Percentiles rank a stretch among this genome's conserved stretches.
phyloP scores from a whole-genome alignment of 768 basidiomycete species.

The Boletus sensibilis region DNA sequence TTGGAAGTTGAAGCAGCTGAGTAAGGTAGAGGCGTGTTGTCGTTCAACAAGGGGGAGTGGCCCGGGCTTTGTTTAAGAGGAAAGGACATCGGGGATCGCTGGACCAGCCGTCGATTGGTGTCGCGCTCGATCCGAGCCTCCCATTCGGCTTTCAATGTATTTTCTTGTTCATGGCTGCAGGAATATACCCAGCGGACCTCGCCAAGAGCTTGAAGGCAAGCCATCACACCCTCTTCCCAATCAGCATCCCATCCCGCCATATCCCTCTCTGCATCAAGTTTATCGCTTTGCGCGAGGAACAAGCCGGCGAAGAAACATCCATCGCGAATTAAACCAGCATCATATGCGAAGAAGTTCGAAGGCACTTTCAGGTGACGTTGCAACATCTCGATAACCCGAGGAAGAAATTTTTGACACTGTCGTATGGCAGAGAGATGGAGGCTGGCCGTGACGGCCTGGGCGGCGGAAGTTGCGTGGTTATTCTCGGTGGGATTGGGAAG shows the following conservation, averaged over 20 bases:
- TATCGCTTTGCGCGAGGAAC: constrained; percentile 61
- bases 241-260: constrained; percentile 27
- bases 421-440: constrained; percentile 50
- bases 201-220: constrained; percentile 72
- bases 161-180: constrained; percentile 69
- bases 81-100: constrained; percentile 23
- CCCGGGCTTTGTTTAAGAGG: constrained; percentile 29
- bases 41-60: constrained; percentile 26
- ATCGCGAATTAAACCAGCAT: constrained; percentile 82
- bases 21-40: constrained; percentile 19
- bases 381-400: constrained; percentile 50
- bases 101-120: constrained; percentile 28
- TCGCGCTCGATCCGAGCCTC: constrained; percentile 38
- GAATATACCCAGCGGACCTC: constrained; percentile 84
- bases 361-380: constrained; percentile 46
- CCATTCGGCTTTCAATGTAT: constrained; percentile 53
- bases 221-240: constrained; percentile 34
- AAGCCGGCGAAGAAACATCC: constrained; percentile 88
- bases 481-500: constrained; percentile 50
- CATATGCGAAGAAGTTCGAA: constrained; percentile 71
- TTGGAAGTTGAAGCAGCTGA: constrained; percentile 4
- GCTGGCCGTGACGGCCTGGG: constrained; percentile 46
- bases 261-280: constrained; percentile 25
- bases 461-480: constrained; percentile 41
- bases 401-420: constrained; percentile 48